Percentiles rank a stretch among this genome's conserved stretches.
These are phyloP conservation scores for Chytridiales sp. DNA, from an alignment of 371 early-diverging fungal genomes.

Conservation along the genomic window DNA sequence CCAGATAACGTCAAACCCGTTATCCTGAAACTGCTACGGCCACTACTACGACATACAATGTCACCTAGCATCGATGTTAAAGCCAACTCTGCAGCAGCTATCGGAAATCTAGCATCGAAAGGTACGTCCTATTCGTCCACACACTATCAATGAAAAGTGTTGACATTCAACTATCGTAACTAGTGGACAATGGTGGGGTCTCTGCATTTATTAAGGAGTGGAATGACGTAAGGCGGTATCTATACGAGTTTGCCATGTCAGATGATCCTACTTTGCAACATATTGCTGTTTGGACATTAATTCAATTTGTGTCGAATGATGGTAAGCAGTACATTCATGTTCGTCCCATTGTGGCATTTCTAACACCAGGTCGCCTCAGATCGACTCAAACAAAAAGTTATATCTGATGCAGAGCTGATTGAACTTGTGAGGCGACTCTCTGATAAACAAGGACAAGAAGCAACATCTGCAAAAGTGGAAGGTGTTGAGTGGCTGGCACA, in stretches of 20 bases:
- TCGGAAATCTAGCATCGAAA: conserved; percentile 79
- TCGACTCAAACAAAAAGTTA: too few species aligned
- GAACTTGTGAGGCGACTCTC: too few species aligned
- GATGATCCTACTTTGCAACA: conserved; percentile 75
- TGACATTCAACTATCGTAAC: conserved; percentile 45
- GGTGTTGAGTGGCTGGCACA: conserved; percentile 36
- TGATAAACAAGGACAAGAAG: too few species aligned
- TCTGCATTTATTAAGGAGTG: conserved; percentile 66
- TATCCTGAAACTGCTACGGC: conserved; percentile 63
- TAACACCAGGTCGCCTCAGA: too few species aligned
- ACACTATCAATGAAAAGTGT: neutral
- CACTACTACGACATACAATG: conserved; percentile 71
- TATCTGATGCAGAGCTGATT: too few species aligned
- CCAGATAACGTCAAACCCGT: conserved; percentile 73
- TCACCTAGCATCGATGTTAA: conserved; percentile 71
- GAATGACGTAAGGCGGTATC: conserved; percentile 70
- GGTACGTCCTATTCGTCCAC: conserved; percentile 44
- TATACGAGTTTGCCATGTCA: conserved; percentile 62
- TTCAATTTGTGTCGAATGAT: conserved; percentile 73
- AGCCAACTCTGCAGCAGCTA: conserved; percentile 81
- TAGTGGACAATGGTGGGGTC: conserved; percentile 67
- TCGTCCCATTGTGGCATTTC: too few species aligned
- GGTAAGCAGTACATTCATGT: too few species aligned
- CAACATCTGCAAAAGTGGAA: too few species aligned
- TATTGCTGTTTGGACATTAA: conserved; percentile 88